Evolutionary conservation across 352 stramenopile genomes (phyloP), one percentile per base, ranked within the genome.

Genomic region (Globisporangium iwayamae): DNA sequence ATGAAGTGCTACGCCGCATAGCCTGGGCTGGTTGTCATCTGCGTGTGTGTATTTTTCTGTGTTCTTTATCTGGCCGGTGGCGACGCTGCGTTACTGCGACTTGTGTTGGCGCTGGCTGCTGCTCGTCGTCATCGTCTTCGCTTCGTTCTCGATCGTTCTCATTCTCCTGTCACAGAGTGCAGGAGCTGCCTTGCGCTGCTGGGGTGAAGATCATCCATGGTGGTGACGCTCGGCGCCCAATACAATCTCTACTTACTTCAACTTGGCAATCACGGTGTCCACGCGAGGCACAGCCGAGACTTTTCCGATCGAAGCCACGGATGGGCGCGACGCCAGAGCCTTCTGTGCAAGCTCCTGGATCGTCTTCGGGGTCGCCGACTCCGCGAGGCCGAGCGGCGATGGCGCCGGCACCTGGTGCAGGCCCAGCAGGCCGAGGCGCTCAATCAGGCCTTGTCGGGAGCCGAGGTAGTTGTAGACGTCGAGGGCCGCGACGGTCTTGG

Each of bases 321-420:
- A 90, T 56, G 87, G 87, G 71, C 75, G 79, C 53, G 79, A 81
- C 58, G 84, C 78, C 45, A 93, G 51, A 46, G 85, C 81, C 75
- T 90, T 89, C 73, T 91, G 73, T 58, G 87, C 85, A 62, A 95
- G 60, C 59, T 90, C 72, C 71, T 94, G 85, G 59, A 95, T 71
- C 63, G 78, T 82, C 62, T 83, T 75, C 32, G 83, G 78, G 30
- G 81, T 79, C 60, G 90, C 85, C 52, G 63, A 69, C 16, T 85
- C 70, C 28, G 70, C 52, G 51, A 65, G 34, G 10, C 51, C 55
- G 38, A 80, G 59, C 16, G 82, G 65, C 57, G 74, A 69, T 60
- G 63, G 69, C 43, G 71, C 70, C 16, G 76, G 74, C 66, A 75
- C 73, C 62, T 90, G 76, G 41, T 64, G 50, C 38, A 82, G 67